These are phyloP conservation scores for Thermothielavioides terrestris DNA, from an alignment of 495 filamentous ascomycete genomes.

Conservation along the genomic window DNA sequence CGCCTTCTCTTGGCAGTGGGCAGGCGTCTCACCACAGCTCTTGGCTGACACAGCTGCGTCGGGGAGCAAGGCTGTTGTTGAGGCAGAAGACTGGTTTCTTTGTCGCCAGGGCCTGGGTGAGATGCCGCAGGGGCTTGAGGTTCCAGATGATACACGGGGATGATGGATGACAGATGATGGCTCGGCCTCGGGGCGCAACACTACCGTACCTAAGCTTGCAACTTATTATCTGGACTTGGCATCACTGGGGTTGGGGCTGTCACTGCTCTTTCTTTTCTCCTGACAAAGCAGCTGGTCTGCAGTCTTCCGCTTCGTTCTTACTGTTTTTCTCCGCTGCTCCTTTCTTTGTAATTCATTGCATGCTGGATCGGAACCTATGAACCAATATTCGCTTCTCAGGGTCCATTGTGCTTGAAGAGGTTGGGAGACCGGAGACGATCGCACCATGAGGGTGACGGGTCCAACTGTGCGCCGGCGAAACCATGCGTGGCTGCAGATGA, in stretches of 20 bases:
- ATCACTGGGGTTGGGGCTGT: slow-evolving; percentile 1
- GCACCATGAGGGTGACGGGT: slow-evolving; percentile 13
- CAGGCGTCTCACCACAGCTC: not conserved
- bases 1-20: not conserved
- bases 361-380: slow-evolving; percentile 9
- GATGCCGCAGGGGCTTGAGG: too few species aligned
- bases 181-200: too few species aligned
- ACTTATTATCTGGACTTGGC: slow-evolving; percentile 7
- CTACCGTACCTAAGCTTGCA: not conserved
- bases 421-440: not conserved
- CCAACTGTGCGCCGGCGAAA: slow-evolving; percentile 14
- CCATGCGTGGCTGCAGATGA: slow-evolving; percentile 15
- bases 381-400: not conserved
- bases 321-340: not conserved
- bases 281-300: slow-evolving; percentile 15
- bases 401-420: not conserved
- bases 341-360: not conserved
- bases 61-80: too few species aligned
- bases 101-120: too few species aligned
- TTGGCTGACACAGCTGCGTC: not conserved
- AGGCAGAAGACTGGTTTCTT: not conserved
- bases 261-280: slow-evolving; percentile 1
- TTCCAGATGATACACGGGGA: not conserved
- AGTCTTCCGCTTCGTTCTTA: slow-evolving; percentile 4
- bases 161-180: not conserved